Base-by-base conservation (phyloP, 2,329 filamentous ascomycete species). In the Byssochlamys sp. region DNA sequence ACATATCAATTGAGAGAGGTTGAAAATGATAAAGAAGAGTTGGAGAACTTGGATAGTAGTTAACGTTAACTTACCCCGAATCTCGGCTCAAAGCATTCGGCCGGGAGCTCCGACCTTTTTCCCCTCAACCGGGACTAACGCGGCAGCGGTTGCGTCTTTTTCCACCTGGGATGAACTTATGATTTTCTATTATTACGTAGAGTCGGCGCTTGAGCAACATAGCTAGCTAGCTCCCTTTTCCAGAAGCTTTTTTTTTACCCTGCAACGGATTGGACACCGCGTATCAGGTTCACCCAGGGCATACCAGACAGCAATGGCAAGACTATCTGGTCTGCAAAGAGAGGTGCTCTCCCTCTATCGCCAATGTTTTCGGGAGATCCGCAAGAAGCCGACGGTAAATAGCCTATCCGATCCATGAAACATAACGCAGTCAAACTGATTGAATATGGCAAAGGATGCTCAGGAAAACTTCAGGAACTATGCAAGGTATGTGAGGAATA, bases 301-400 rank as follows among this genome's bases (percentile, higher is more conserved):
- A 33, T 33, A 35, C 19, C 19, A 19, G 19, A 55, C 57, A 14
- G 26, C 55, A 57, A 72, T 72, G 69, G 66, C 68, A 33, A 64
- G 84, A 65, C 78, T 91, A 27, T 95, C 91, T 6, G 94, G 94
- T 35, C 79, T 97, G n/a, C 92, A 97, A 71, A 87, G 84, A 66
- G 90, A 96, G 67, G 92, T 96, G 2, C 74, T 97, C 55, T 80
- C 85, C 33, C 82, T 99, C 12, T 99, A 97, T 72, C 85, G 92
- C 58, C 83, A 85, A 69, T 97, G 92, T 67, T 78, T 99, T 27
- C 84, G 91, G 59, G 89, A 89, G 67, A 85, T 87, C 59, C 84
- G 87, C 59, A 86, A 85, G 67, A 97, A 99, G 73, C 90, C 91
- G 54, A 70, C 75, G 66, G 90, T 92, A 72, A 66, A 80, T 67